phyloP scores from a whole-genome alignment of 768 basidiomycete species.

The Cantharellus cinnabarinus region DNA sequence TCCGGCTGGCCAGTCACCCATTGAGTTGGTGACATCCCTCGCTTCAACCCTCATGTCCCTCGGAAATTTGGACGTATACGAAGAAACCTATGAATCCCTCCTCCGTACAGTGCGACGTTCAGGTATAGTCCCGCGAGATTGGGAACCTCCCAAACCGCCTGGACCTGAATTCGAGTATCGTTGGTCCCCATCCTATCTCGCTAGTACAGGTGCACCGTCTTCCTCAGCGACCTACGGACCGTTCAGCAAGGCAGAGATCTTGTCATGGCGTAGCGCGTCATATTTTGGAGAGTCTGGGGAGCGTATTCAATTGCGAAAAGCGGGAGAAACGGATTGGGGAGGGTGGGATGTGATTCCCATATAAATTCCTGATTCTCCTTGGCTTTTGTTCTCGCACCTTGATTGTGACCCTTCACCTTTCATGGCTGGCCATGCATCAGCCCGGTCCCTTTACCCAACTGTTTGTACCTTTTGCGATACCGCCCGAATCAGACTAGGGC shows the following conservation, averaged over 20 bases:
- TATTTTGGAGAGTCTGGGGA: conserved; percentile 68
- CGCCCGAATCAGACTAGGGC: too few relatives aligned
- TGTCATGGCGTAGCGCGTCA: conserved; percentile 53
- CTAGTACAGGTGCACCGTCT: conserved; percentile 17
- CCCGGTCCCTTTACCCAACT: too few relatives aligned
- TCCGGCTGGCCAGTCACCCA: too few relatives aligned
- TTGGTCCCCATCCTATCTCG: conserved; percentile 31
- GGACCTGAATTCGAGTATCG: conserved; percentile 43
- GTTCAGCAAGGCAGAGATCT: conserved; percentile 61
- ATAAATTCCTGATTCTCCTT: too few relatives aligned
- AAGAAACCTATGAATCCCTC: conserved; percentile 67
- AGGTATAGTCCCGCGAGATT: conserved; percentile 41
- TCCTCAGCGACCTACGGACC: conserved; percentile 39
- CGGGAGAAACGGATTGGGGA: conserved; percentile 18
- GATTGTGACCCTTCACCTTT: too few relatives aligned
- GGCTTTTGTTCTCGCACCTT: too few relatives aligned
- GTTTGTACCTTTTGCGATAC: too few relatives aligned
- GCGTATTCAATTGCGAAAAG: conserved; percentile 49
- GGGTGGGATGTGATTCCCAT: too few relatives aligned
- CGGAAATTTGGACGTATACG: conserved; percentile 73
- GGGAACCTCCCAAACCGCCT: not conserved
- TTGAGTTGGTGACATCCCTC: conserved; percentile 65
- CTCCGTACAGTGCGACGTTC: conserved; percentile 55
- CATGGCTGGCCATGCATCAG: too few relatives aligned
- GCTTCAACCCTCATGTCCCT: conserved; percentile 77